Evolutionary conservation across 495 filamentous ascomycete genomes (phyloP), one percentile per base, ranked within the genome.

Genomic region (Xylaria sp.): DNA sequence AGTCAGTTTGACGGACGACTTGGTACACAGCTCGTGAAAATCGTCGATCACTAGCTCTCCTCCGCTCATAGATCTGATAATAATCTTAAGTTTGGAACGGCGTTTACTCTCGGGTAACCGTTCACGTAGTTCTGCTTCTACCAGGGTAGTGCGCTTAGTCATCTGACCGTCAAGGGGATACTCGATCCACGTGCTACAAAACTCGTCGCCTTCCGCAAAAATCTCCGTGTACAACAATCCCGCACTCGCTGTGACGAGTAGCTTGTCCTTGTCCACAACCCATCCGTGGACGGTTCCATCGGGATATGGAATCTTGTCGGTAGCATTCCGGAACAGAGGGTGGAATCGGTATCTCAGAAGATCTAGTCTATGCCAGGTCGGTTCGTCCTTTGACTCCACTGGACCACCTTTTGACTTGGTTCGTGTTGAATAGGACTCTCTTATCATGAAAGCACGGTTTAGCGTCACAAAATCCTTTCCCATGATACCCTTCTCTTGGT

Each of bases 401-500:
- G 92, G 82, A 14, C 93, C 92, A 4, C 94, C 93, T 63, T 92
- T 93, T 29, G 90, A 88, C 76, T 92, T 92, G 4, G 93, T 97
- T 35, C 94, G 87, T 1, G 93, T 95, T 3, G 92, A 94, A 74
- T 91, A 97, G 3, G 93, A 88, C 79, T 97, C 93, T 40, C 89
- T 87, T 35, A 87, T 86, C 58, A 91, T 82, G 75, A 97, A 98
- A 0, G 92, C 90, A n/a, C 94, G 90, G 77, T 94, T 95, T 2
- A 98, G 80, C 9, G 84, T 89, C 21, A 93, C 88, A 78, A 95
- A 98, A 76, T 97, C 95, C 64, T 93, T 87, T 19, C 92, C 84
- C 95, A 98, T 98, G 69, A 97, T 86, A 9, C 95, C 95, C 46
- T 83, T 91, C 70, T 94, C 93, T 75, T 93, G 93, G 77, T 96